phyloP scores from a whole-genome alignment of 345 rosid genomes.

The Brassica incana region DNA sequence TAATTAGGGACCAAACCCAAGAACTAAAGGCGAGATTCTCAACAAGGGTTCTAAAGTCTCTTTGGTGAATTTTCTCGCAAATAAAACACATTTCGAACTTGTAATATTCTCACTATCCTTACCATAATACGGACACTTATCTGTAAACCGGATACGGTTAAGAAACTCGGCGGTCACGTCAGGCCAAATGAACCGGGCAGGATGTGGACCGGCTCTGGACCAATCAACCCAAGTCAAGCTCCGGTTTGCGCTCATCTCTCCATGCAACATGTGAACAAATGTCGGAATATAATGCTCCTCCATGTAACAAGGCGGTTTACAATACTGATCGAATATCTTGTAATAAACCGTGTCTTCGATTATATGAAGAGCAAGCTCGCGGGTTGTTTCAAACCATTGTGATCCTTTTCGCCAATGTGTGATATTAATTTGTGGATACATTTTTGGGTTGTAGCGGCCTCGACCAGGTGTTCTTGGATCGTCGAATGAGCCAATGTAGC shows the following conservation, averaged over 20 bases:
- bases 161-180: slow-evolving; percentile 56
- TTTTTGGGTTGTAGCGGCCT: slow-evolving; percentile 60
- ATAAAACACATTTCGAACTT: slow-evolving; percentile 47
- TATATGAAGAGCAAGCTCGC: slow-evolving; percentile 49
- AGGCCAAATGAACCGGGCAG: slow-evolving; percentile 47
- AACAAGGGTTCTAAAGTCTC: slow-evolving; percentile 56
- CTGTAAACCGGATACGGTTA: slow-evolving; percentile 44
- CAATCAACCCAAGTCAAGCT: slow-evolving; percentile 72
- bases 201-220: slow-evolving; percentile 68
- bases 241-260: slow-evolving; percentile 48
- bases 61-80: slow-evolving; percentile 67
- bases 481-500: slow-evolving; percentile 52
- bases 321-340: slow-evolving; percentile 43
- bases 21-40: slow-evolving; percentile 52
- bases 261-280: slow-evolving; percentile 40
- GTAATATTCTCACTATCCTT: slow-evolving; percentile 8
- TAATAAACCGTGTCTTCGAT: slow-evolving; percentile 51
- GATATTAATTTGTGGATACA: slow-evolving; percentile 55
- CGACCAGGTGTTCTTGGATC: slow-evolving; percentile 51
- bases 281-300: slow-evolving; percentile 88
- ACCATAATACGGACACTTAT: slow-evolving; percentile 53
- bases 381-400: slow-evolving; percentile 74
- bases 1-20: slow-evolving; percentile 46
- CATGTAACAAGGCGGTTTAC: slow-evolving; percentile 57
- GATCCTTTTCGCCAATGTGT: slow-evolving; percentile 81